A percentile compares a stretch with the other conserved stretches of the same genome.
Evolutionary conservation across 1,284 basidiomycete genomes (phyloP).

Genomic region (Agaricales sp.): DNA sequence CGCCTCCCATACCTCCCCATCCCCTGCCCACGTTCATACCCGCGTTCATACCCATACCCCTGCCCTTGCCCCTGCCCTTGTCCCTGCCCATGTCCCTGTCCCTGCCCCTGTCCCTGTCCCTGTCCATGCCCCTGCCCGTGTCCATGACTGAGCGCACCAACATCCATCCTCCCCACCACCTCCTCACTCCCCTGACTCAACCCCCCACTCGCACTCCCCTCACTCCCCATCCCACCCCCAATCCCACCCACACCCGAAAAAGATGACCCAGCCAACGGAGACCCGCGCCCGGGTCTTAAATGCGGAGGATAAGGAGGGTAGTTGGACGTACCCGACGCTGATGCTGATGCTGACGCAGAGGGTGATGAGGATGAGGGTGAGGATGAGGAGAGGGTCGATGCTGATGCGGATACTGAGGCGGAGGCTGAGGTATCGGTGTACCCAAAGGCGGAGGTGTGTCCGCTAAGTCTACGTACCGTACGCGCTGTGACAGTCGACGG

Average conservation of each 20-base stretch:
- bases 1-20: too few species aligned
- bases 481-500: conserved; percentile 1
- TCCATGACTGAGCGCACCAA: not conserved
- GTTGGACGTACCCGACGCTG: too few species aligned
- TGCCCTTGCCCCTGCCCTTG: too few species aligned
- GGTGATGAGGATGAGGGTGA: too few species aligned
- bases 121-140: too few species aligned
- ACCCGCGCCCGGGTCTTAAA: not conserved
- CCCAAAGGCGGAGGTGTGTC: not conserved
- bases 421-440: not conserved
- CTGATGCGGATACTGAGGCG: not conserved
- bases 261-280: not conserved
- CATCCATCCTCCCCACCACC: conserved; percentile 2
- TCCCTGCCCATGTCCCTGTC: too few species aligned
- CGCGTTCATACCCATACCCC: too few species aligned
- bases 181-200: not conserved
- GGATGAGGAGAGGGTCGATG: not conserved
- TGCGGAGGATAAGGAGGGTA: not conserved
- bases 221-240: not conserved
- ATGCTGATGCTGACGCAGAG: not conserved
- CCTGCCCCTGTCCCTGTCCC: too few species aligned
- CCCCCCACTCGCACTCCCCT: not conserved
- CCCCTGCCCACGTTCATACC: too few species aligned
- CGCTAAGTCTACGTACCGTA: not conserved
- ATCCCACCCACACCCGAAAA: not conserved